phyloP scores from a whole-genome alignment of 2,329 filamentous ascomycete genomes.

The Fusarium guadeloupense region DNA sequence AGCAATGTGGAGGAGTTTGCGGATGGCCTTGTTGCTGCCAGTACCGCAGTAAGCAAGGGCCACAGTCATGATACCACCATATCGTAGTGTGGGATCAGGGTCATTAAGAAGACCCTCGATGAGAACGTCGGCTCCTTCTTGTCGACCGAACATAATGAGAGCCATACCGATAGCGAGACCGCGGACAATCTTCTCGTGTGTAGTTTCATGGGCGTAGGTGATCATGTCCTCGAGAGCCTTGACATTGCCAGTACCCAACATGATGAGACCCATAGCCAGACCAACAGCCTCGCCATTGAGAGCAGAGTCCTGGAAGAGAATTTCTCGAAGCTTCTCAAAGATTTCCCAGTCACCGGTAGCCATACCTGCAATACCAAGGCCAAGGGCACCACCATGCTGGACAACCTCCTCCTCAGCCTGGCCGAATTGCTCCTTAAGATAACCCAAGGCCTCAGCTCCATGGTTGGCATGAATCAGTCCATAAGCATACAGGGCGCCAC shows the following conservation, averaged over 20 bases:
- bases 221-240: conserved; percentile 97
- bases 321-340: conserved; percentile 88
- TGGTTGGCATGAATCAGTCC: conserved; percentile 98
- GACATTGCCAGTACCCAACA: conserved; percentile 97
- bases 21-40: conserved; percentile 97
- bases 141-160: conserved; percentile 95
- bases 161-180: conserved; percentile 97
- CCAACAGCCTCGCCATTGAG: conserved; percentile 97
- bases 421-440: conserved; percentile 78
- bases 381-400: conserved; percentile 94
- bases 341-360: conserved; percentile 90
- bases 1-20: conserved; percentile 92
- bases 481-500: conserved; percentile 93
- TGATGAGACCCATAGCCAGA: conserved; percentile 95
- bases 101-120: conserved; percentile 94
- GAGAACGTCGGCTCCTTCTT: conserved; percentile 93
- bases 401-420: conserved; percentile 89
- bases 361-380: conserved; percentile 97
- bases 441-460: conserved; percentile 86
- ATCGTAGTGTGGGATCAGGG: conserved; percentile 90
- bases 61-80: conserved; percentile 98
- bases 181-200: conserved; percentile 98
- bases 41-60: conserved; percentile 97
- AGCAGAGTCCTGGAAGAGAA: conserved; percentile 92
- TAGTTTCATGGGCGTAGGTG: conserved; percentile 95